Base-by-base conservation (phyloP, 2,329 filamentous ascomycete species). In the Ascochyta fabae region DNA sequence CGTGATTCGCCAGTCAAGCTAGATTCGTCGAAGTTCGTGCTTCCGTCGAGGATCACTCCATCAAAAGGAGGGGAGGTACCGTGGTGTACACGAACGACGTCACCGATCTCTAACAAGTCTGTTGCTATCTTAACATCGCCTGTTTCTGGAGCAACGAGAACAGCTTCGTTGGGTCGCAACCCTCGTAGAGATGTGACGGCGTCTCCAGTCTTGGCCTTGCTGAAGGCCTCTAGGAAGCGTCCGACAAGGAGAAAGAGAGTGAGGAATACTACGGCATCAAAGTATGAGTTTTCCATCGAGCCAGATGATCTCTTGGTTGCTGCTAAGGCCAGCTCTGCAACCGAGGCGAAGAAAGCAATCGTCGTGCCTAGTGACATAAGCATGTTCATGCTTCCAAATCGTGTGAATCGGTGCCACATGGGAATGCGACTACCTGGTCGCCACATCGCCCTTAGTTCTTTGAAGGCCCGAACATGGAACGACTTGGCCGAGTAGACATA, bases 311-410 rank as follows among this genome's bases (percentile, higher is more conserved):
- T 69, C 29, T 74, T 75, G 3, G 77, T 75, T 49, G 80, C 80
- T 4, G 81, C 83, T 4, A 87, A 84, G 6, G 86, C 84, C 47
- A 97, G 83, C 61, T 96, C 87, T 15, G 86, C 88, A 23, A 96
- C 78, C 0, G 92, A 96, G 0, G 91, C 88, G 59, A 96, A 80
- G 72, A 96, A 96, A 1, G 93, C 93, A 57, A 97, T 91, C 2
- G 86, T 89, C 0, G 93, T 96, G 6, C 92, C 93, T 2, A 96
- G 82, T 7, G 90, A 95, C 76, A 97, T 93, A 56, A 97, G 83
- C 79, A 96, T 89, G 71, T 96, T 96, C 93, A 97, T 97, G 78
- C 92, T 96, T 8, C 93, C 93, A 68, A 97, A 97, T n/a, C 90
- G 87, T 73, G 92, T 92, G 69, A 97, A 93, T 13, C 93, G 83